Evolutionary conservation across 495 filamentous ascomycete genomes (phyloP).

Genomic region (Apodospora peruviana): DNA sequence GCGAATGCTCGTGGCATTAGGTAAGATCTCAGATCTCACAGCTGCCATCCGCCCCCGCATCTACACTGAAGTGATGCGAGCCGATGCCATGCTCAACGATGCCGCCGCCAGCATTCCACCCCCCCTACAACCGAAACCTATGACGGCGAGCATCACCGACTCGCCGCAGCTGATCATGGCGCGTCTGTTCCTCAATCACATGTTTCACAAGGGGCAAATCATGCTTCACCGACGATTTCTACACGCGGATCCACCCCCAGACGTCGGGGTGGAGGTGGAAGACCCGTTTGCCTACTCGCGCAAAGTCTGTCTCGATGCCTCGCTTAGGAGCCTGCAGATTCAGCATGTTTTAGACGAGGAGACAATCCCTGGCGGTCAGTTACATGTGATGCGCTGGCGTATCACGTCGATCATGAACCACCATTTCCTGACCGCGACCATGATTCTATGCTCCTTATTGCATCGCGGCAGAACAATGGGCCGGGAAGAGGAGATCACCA

Average conservation of each 20-base stretch:
- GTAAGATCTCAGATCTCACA: constrained; percentile 35
- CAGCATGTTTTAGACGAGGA: constrained; percentile 31
- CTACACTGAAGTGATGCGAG: constrained; percentile 31
- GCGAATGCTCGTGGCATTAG: constrained; percentile 34
- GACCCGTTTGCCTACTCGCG: constrained; percentile 18
- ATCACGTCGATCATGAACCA: constrained; percentile 27
- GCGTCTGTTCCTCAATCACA: constrained; percentile 24
- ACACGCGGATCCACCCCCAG: constrained; percentile 9
- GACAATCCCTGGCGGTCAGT: constrained; percentile 21
- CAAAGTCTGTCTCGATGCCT: constrained; percentile 21
- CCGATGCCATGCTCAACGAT: constrained; percentile 30
- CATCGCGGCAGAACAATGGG: constrained; percentile 6
- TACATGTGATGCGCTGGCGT: constrained; percentile 31
- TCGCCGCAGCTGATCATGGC: constrained; percentile 27
- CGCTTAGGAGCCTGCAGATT: constrained; percentile 28
- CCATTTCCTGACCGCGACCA: constrained; percentile 32
- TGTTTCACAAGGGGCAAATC: constrained; percentile 19
- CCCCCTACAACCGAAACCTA: constrained; percentile 23
- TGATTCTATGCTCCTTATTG: constrained; percentile 31
- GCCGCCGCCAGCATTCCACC: constrained; percentile 24
- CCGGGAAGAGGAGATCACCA: constrained; percentile 8
- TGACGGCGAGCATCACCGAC: constrained; percentile 30
- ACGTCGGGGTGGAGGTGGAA: constrained; percentile 11
- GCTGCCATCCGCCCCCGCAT: constrained; percentile 17
- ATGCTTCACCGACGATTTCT: constrained; percentile 32